Evolutionary conservation across 371 early-diverging fungal species (phyloP).

Genomic region (Cokeromyces recurvatus): DNA sequence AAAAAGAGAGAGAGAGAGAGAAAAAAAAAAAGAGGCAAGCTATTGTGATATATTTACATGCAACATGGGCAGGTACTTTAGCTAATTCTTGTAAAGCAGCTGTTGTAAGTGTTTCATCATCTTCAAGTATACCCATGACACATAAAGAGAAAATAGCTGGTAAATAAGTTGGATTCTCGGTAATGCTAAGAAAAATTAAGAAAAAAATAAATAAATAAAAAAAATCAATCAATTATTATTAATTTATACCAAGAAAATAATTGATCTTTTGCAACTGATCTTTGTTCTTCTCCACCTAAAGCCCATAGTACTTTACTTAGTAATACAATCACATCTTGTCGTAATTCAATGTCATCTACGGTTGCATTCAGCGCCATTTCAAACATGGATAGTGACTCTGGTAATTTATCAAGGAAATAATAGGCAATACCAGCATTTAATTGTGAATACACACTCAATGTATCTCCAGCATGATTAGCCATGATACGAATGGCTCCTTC

Average conservation of each 20-base stretch:
- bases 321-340: conserved; percentile 63
- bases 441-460: conserved; percentile 43
- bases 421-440: conserved; percentile 74
- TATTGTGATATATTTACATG: conserved; percentile 23
- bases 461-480: conserved; percentile 30
- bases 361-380: conserved; percentile 63
- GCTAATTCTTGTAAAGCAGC: conserved; percentile 73
- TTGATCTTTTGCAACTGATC: conserved; percentile 75
- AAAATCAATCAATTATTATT: no score
- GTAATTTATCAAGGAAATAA: conserved; percentile 66
- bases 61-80: conserved; percentile 49
- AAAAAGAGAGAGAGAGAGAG: no score
- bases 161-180: conserved; percentile 49
- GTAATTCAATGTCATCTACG: conserved; percentile 42
- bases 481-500: conserved; percentile 30
- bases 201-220: no score
- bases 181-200: conserved; percentile 36
- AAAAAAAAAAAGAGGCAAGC: not conserved
- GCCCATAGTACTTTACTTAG: conserved; percentile 88
- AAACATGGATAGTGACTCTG: conserved; percentile 66
- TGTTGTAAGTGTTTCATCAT: conserved; percentile 69
- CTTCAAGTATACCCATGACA: conserved; percentile 73
- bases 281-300: conserved; percentile 74
- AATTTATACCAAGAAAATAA: conserved; percentile 63
- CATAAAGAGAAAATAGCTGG: conserved; percentile 73